phyloP scores from a whole-genome alignment of 2,329 filamentous ascomycete species.

The Alternaria arbusti region DNA sequence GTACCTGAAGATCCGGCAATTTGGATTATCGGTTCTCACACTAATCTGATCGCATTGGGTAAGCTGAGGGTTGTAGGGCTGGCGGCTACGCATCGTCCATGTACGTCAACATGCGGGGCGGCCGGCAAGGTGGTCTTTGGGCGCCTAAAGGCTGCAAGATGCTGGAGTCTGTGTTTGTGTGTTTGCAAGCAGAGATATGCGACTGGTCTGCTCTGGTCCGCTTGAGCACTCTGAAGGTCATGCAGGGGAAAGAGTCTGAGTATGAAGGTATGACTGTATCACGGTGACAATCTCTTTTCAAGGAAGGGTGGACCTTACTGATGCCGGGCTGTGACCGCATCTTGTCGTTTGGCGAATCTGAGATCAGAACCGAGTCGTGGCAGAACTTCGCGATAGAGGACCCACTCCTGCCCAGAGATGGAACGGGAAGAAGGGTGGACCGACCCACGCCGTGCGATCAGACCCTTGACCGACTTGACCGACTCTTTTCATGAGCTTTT shows the following conservation, averaged over 20 bases:
- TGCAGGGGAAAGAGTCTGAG: neutral
- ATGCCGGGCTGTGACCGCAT: slow-evolving; percentile 10
- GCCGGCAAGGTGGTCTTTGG: slow-evolving; percentile 32
- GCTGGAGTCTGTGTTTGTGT: slow-evolving; percentile 24
- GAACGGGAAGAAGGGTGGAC: slow-evolving; percentile 3
- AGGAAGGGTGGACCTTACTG: neutral
- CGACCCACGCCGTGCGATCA: slow-evolving; percentile 1
- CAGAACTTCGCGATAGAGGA: neutral
- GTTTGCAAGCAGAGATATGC: slow-evolving; percentile 17
- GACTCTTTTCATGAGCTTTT: neutral
- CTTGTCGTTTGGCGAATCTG: slow-evolving; percentile 7
- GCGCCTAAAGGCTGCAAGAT: slow-evolving; percentile 29
- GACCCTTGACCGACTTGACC: neutral
- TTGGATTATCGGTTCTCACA: slow-evolving; percentile 12
- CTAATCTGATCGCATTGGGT: slow-evolving; percentile 3
- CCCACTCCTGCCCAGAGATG: neutral
- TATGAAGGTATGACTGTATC: slow-evolving; percentile 5
- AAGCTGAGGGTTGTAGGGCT: slow-evolving; percentile 28
- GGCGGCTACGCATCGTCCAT: slow-evolving; percentile 35
- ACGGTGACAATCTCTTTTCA: neutral
- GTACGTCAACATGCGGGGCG: slow-evolving; percentile 17
- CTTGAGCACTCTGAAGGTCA: slow-evolving; percentile 15
- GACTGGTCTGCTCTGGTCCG: slow-evolving; percentile 9
- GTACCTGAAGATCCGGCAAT: slow-evolving; percentile 31
- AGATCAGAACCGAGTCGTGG: neutral